A percentile compares a stretch with the other conserved stretches of the same genome.
Evolutionary conservation across 2,329 filamentous ascomycete genomes (phyloP).

Genomic region (Stenocarpella maydis): DNA sequence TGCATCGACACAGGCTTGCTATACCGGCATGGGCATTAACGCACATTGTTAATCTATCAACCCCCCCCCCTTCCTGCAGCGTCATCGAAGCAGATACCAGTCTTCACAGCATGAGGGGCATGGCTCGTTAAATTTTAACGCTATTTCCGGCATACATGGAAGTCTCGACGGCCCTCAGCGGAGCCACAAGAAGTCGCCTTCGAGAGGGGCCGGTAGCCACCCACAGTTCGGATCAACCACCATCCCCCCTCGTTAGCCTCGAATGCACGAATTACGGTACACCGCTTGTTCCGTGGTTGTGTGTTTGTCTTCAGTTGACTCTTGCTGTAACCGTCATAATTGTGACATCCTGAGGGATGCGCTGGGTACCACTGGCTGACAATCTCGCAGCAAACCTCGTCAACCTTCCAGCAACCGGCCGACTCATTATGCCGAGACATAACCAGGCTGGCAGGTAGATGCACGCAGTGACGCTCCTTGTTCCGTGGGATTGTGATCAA

Average conservation of each 20-base stretch:
- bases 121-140: conserved; percentile 30
- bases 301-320: background rate
- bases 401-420: conserved; percentile 18
- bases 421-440: conserved; percentile 27
- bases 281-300: conserved; percentile 34
- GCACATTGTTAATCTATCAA: conserved; percentile 34
- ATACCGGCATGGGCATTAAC: conserved; percentile 24
- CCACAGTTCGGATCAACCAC: conserved; percentile 23
- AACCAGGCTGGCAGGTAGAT: conserved; percentile 14
- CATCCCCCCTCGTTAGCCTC: conserved; percentile 26
- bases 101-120: conserved; percentile 20
- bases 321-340: conserved; percentile 2
- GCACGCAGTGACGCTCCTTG: conserved; percentile 31
- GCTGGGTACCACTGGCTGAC: conserved; percentile 22
- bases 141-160: conserved; percentile 31
- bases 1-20: conserved; percentile 23
- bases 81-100: conserved; percentile 33
- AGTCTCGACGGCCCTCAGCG: conserved; percentile 28
- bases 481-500: background rate
- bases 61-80: conserved; percentile 26
- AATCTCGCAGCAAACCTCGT: conserved; percentile 4
- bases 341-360: conserved; percentile 25
- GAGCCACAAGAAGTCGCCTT: conserved; percentile 25
- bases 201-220: conserved; percentile 26
- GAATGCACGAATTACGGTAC: conserved; percentile 24